Base-by-base conservation (phyloP, 306 rosid genomes). In the Prosopis cineraria region DNA sequence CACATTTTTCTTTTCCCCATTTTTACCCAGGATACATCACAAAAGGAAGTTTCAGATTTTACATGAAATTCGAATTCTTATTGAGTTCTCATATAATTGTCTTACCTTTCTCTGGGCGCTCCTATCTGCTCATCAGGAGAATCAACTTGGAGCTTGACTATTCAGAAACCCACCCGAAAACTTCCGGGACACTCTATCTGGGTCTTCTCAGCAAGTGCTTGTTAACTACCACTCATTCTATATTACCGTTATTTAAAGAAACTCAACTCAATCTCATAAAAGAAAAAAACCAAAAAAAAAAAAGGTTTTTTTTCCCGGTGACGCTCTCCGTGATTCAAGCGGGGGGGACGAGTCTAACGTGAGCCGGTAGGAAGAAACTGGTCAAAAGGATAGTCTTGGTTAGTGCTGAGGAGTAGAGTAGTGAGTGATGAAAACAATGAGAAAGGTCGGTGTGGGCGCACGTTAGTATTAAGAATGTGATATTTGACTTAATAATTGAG, bases 41-140 rank as follows among this genome's bases (percentile, higher is more conserved):
- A 43, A 5, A 77, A 40, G 31, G 17, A 58, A 76, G 13, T 76
- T 72, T 43, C 64, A 41, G 65, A 70, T 2, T 20, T 30, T 5
- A 64, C 59, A 66, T 27, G 20, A 52, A 40, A 40, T 40, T 40
- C 13, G 44, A 79, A 81, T 40, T 76, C 40, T 68, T 44, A 44
- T 44, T 44, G 63, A 25, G 47, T 40, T n/a, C 53, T 70, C 9
- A 74, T 63, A 76, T 37, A 77, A 43, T 47, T 68, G 66, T 52
- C 79, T 69, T 77, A 84, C 85, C 88, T 84, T 74, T 55, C 25
- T 72, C 82, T 8, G 70, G 80, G 48, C 67, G 69, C 39, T 78
- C 80, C 71, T 47, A n/a, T 72, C 73, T 60, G 71, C 74, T 64
- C 71, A 56, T 60, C 64, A 44, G 64, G 31, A 75, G 45, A 79